Conservation (phyloP, 495 filamentous ascomycete species). For the Xylaria nigripes region DNA sequence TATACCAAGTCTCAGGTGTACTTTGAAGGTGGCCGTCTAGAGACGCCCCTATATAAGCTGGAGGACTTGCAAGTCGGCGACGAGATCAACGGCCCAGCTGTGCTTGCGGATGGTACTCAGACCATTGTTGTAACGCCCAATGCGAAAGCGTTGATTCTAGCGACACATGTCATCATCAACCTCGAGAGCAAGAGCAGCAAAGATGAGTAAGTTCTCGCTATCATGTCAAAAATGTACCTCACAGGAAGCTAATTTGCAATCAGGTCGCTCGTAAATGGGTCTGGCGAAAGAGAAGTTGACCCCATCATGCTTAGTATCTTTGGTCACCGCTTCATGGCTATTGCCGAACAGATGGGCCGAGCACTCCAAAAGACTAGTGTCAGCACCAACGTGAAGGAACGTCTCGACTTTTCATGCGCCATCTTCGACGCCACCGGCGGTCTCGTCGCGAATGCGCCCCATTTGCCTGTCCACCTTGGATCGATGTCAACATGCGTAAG, state of each 20-base stretch:
- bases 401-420: slow-evolving; percentile 93
- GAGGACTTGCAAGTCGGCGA: slow-evolving; percentile 70
- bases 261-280: slow-evolving; percentile 28
- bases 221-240: background rate
- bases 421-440: slow-evolving; percentile 88
- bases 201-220: slow-evolving; percentile 31
- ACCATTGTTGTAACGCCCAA: slow-evolving; percentile 87
- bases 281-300: slow-evolving; percentile 51
- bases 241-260: slow-evolving; percentile 11
- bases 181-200: slow-evolving; percentile 51
- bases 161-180: slow-evolving; percentile 67
- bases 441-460: slow-evolving; percentile 89
- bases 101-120: slow-evolving; percentile 91
- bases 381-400: slow-evolving; percentile 96
- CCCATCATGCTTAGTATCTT: slow-evolving; percentile 95
- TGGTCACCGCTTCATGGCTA: slow-evolving; percentile 96
- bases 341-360: slow-evolving; percentile 95
- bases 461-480: slow-evolving; percentile 86
- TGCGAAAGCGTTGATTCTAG: slow-evolving; percentile 62
- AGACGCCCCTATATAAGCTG: slow-evolving; percentile 81
- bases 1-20: slow-evolving; percentile 54
- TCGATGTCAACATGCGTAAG: slow-evolving; percentile 92
- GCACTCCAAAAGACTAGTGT: slow-evolving; percentile 96
- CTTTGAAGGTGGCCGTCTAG: slow-evolving; percentile 64
- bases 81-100: slow-evolving; percentile 73